A percentile compares a stretch with the other conserved stretches of the same genome.
phyloP scores from a whole-genome alignment of 129 eudicot species.

The Centella asiatica region DNA sequence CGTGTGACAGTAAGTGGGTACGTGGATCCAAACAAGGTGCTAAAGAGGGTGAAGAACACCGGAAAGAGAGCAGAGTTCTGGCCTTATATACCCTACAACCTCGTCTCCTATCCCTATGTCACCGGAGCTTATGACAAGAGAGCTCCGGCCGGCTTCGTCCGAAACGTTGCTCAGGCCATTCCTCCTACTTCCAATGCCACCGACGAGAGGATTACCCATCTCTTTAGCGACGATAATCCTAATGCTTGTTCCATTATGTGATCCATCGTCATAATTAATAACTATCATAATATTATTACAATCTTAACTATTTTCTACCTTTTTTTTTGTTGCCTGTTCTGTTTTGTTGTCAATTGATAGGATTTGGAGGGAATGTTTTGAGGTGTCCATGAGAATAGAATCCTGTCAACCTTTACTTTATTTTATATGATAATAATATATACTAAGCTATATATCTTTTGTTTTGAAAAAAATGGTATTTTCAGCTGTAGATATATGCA shows the following conservation, averaged over 20 bases:
- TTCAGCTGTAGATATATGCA: no score
- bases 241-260: constrained; percentile 91
- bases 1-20: constrained; percentile 62
- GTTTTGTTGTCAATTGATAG: neutral
- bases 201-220: constrained; percentile 44
- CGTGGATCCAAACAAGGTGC: constrained; percentile 69
- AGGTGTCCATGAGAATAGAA: neutral
- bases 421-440: no score
- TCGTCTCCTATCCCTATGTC: constrained; percentile 51
- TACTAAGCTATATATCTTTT: no score
- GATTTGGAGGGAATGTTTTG: neutral
- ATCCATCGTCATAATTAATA: constrained; percentile 7
- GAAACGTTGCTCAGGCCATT: constrained; percentile 50
- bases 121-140: constrained; percentile 74
- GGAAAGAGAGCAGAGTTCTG: constrained; percentile 93
- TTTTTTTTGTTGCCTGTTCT: neutral
- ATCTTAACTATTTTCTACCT: neutral
- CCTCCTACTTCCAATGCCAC: constrained; percentile 47
- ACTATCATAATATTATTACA: neutral
- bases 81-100: constrained; percentile 77
- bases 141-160: constrained; percentile 85
- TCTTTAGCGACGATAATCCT: constrained; percentile 84
- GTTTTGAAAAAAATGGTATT: no score
- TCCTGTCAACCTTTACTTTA: no score
- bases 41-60: constrained; percentile 60